phyloP scores from a whole-genome alignment of 192 early-diverging fungal genomes.

The Coemansia reversa region DNA sequence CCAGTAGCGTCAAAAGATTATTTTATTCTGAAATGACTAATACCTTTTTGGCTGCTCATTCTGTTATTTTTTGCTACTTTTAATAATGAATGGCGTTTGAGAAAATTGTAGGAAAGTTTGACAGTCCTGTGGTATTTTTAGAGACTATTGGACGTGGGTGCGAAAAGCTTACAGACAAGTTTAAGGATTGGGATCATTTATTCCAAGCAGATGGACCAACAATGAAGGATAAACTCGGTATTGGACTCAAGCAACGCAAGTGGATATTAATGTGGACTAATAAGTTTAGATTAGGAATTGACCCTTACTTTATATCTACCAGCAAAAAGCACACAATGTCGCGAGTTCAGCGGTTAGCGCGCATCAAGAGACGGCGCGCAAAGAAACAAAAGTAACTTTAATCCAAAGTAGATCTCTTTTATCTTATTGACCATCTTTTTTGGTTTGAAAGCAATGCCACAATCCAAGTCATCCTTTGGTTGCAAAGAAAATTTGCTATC shows the following conservation, averaged over 20 bases:
- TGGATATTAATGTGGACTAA: conserved; percentile 60
- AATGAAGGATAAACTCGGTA: conserved; percentile 61
- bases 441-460: too few relatives aligned
- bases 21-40: too few relatives aligned
- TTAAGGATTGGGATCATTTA: conserved; percentile 61
- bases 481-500: too few relatives aligned
- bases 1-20: too few relatives aligned
- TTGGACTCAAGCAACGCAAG: conserved; percentile 63
- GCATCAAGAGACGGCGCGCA: conserved; percentile 43
- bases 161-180: conserved; percentile 54
- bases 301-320: conserved; percentile 56
- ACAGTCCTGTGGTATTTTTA: conserved; percentile 34
- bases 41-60: background rate
- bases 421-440: too few relatives aligned
- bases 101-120: conserved; percentile 15
- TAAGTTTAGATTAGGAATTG: conserved; percentile 57
- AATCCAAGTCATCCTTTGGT: too few relatives aligned
- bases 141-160: conserved; percentile 53
- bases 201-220: conserved; percentile 54
- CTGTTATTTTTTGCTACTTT: too few relatives aligned
- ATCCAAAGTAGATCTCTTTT: too few relatives aligned
- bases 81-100: background rate
- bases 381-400: background rate
- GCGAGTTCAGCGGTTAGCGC: conserved; percentile 40
- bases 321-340: conserved; percentile 55